Evolutionary conservation across 441 rosid genomes (phyloP), one percentile per base, ranked within the genome.

Genomic region (Kokia cookei): DNA sequence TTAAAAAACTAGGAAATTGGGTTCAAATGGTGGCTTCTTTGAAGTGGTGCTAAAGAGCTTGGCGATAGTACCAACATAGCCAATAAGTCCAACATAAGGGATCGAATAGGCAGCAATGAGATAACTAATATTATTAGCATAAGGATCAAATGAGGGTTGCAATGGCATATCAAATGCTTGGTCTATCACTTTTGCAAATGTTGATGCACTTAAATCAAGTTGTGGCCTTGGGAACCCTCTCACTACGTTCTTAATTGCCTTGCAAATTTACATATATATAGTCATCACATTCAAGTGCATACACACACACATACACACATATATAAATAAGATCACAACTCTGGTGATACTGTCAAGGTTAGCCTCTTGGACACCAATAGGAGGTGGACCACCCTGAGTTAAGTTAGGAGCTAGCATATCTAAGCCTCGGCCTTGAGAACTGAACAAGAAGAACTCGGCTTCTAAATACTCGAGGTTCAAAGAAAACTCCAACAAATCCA

Each of bases 61-160:
- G 2, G 91, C 87, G 76, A 82, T 93, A n/a, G 95, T 90, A 40
- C 97, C 98, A 66, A 88, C 93, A 37, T 90, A 93, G 14, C 97
- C 97, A 0, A 93, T 91, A 79, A 92, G 94, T 13, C 94, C 97
- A 74, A 92, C 96, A 19, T 93, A 90, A 69, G 97, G 99, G 48
- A 96, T 75, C 40, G 86, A 9, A 71, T 88, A 92, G 67, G 94
- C 91, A 29, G 97, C 97, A 27, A 93, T 77, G n/a, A 93, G 96
- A 75, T 70, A 93, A 75, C 92, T 90, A 43, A 83, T 69, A 10
- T 85, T 70, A 71, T 78, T 86, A 60, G 82, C 86, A 55, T 92
- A 96, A 17, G 97, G 95, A 61, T 96, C 85, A 53, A 93, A 93
- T n/a, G 97, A 90, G 8, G 97, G 98, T 13, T 14, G 2, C 76